Base-by-base conservation (phyloP, 179 eudicot genomes). In the Actinidia polygama region DNA sequence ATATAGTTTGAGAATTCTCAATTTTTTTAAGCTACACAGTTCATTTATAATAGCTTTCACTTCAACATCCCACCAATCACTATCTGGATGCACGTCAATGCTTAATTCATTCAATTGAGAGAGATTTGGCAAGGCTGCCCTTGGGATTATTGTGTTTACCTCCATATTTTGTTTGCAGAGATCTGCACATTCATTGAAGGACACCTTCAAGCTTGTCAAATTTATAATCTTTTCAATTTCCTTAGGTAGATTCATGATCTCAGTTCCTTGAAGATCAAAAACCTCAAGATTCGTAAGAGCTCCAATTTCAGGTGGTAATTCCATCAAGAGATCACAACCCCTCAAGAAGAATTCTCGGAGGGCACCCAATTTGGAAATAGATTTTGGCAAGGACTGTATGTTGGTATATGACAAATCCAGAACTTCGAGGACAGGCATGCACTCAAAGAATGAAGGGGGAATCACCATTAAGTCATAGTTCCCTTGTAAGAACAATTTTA, bases 191-290 rank as follows among this genome's bases (percentile, higher is more conserved):
- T 55, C 78, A 23, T 59, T 58, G 47, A 73, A 49, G 24, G 83
- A 81, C 7, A 81, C 68, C 26, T 58, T 81, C 5, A 81, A 58
- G 59, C 78, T 59, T 47, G 16, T 18, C 49, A 81, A 26, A 16
- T 72, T 23, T 12, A 6, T 11, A 24, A 15, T n/a, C 5, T 58
- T 50, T n/a, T 3, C 4, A 0, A 72, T 49, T 49, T 81, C 71
- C 53, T 8, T 0, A 0, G 78, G 83, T 3, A 73, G 83, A 59
- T 61, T 10, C 57, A 73, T 81, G 9, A 81, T 23, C 83, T 81
- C 78, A n/a, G 83, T 81, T 23, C 83, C 78, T 72, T 81, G 78
- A 71, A 81, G 78, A 72, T 81, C 83, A 72, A 81, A 23, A 15
- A 81, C 54, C 69, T 81, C 7, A 6, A 75, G 63, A 11, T 24